Percentiles rank a stretch among this genome's conserved stretches.
Evolutionary conservation across 1,139 yeast species (phyloP).

Genomic region (Kodamaea derodonti): DNA sequence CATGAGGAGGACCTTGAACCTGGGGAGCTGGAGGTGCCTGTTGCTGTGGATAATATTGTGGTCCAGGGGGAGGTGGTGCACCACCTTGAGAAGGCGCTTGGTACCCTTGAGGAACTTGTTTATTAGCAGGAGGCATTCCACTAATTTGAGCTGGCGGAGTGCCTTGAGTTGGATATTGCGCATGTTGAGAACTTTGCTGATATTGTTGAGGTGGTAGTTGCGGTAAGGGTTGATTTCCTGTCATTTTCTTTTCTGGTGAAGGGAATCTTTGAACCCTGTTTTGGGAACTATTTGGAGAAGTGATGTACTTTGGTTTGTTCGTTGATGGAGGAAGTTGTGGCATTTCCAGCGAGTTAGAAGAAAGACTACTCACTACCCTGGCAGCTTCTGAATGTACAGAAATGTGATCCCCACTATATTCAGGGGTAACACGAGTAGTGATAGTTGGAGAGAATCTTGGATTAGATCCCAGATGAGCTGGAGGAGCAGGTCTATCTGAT

Average conservation of each 20-base stretch:
- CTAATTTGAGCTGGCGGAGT: too few relatives aligned
- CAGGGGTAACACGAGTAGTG: constrained; percentile 12
- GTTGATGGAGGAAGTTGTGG: constrained; percentile 13
- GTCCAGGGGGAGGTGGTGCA: too few relatives aligned
- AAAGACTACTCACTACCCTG: constrained; percentile 17
- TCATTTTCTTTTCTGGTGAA: constrained; percentile 7
- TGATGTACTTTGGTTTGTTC: constrained; percentile 30
- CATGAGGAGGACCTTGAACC: constrained; percentile 3
- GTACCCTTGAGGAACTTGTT: constrained; percentile 1
- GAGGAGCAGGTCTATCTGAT: constrained; percentile 15
- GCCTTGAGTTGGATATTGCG: background rate
- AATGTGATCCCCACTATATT: constrained; percentile 13
- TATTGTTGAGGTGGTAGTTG: constrained; percentile 1
- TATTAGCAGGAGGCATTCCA: too few relatives aligned
- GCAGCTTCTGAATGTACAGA: constrained; percentile 30
- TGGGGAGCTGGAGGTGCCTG: constrained; percentile 6
- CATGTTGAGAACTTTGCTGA: background rate
- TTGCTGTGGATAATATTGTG: too few relatives aligned
- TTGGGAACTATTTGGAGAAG: constrained; percentile 35
- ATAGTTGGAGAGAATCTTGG: constrained; percentile 11
- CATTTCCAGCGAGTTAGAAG: constrained; percentile 18
- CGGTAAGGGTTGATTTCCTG: background rate
- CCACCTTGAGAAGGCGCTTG: too few relatives aligned
- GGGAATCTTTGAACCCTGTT: constrained; percentile 20
- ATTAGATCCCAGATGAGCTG: constrained; percentile 10